Evolutionary conservation across 2,329 filamentous ascomycete genomes (phyloP).

Genomic region (Lojkania enalia): DNA sequence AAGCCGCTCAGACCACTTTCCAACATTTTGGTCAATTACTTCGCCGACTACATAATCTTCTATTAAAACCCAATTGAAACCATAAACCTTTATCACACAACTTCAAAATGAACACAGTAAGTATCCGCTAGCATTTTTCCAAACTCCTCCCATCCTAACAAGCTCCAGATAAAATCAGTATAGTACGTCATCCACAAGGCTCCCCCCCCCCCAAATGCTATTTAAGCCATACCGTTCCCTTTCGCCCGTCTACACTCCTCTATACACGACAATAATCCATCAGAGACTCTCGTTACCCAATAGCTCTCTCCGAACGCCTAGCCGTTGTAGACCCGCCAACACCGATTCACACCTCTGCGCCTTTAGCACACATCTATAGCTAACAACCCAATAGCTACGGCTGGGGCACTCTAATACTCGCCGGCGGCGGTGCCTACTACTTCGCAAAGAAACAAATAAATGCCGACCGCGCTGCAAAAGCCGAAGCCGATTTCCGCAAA

Average conservation of each 20-base stretch:
- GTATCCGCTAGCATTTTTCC: too few species aligned
- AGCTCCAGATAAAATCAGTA: conserved; percentile 58
- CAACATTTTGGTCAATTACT: too few species aligned
- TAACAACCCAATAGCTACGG: conserved; percentile 67
- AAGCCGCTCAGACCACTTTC: too few species aligned
- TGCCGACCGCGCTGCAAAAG: conserved; percentile 78
- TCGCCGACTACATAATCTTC: too few species aligned
- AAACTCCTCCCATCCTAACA: conserved; percentile 25
- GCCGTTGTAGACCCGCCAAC: neutral
- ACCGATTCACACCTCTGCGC: neutral
- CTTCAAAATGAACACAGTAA: conserved; percentile 58
- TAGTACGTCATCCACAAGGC: conserved; percentile 53
- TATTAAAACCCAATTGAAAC: too few species aligned
- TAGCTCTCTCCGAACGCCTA: too few species aligned
- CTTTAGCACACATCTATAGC: conserved; percentile 1
- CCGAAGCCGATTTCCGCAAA: conserved; percentile 50
- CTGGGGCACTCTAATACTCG: conserved; percentile 83
- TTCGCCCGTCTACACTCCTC: conserved; percentile 1
- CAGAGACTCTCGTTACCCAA: too few species aligned
- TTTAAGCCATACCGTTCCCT: conserved; percentile 1
- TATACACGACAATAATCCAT: neutral
- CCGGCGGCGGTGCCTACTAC: conserved; percentile 89
- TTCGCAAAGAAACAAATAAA: conserved; percentile 96
- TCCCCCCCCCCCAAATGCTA: conserved; percentile 1
- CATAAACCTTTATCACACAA: conserved; percentile 3